Evolutionary conservation across 305 asterid species (phyloP).

Genomic region (Vinca major): DNA sequence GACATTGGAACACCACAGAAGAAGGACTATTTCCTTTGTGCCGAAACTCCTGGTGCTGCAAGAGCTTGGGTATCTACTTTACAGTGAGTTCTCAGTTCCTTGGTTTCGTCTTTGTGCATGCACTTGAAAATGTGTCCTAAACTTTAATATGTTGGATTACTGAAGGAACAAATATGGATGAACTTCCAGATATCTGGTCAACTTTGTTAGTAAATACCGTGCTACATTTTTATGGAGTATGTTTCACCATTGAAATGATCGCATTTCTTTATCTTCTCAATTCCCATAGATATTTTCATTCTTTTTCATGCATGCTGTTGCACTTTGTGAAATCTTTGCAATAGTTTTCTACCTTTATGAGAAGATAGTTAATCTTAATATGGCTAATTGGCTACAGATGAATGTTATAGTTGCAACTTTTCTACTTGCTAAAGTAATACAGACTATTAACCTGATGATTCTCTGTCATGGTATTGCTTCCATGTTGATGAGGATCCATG

Average conservation of each 20-base stretch:
- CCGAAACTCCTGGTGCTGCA: conserved; percentile 96
- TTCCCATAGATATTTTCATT: background rate
- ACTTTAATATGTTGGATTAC: background rate
- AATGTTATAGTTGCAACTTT: background rate
- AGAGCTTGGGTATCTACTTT: conserved; percentile 96
- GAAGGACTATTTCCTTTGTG: conserved; percentile 92
- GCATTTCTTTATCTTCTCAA: background rate
- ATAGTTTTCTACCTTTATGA: background rate
- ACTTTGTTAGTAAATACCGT: too few species aligned
- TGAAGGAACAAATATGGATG: background rate
- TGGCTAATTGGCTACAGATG: background rate
- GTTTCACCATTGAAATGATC: background rate
- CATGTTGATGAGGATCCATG: background rate
- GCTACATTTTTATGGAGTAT: background rate
- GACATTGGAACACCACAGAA: conserved; percentile 98
- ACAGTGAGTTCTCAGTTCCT: conserved; percentile 57
- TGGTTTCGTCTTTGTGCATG: background rate
- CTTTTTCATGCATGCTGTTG: background rate
- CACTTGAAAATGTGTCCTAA: background rate
- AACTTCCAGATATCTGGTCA: background rate
- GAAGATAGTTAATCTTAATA: background rate
- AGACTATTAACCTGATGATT: background rate
- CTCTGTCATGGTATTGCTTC: background rate
- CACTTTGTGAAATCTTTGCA: background rate
- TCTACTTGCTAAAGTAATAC: background rate